Conservation (phyloP, 2,329 filamentous ascomycete species). For the Calonectria leucothoes region DNA sequence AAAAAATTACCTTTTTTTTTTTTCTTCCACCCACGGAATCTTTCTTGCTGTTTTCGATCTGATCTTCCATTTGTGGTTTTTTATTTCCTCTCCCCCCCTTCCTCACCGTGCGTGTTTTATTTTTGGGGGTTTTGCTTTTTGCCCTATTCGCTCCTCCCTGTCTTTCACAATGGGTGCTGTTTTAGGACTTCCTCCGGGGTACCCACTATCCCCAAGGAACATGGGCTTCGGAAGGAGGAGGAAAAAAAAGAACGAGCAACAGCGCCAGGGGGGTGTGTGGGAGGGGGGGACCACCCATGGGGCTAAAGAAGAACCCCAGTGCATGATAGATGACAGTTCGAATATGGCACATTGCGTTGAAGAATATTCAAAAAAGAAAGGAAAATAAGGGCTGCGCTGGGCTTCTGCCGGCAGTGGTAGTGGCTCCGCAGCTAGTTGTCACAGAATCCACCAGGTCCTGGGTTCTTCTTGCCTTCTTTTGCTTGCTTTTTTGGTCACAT, state of each 20-base stretch:
- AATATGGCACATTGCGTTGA: background rate
- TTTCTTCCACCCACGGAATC: background rate
- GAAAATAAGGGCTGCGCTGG: background rate
- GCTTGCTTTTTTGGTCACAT: slow-evolving; percentile 1
- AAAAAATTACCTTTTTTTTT: background rate
- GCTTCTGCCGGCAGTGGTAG: background rate
- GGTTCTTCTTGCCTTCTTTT: background rate
- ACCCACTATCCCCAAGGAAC: slow-evolving; percentile 8
- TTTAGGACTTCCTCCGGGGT: background rate
- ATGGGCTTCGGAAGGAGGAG: slow-evolving; percentile 9
- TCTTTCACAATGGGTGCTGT: background rate
- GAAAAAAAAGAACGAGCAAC: background rate
- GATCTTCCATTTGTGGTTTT: background rate
- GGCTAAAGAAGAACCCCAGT: background rate
- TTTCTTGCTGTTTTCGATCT: no score
- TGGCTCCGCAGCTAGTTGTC: background rate
- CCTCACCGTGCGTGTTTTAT: background rate
- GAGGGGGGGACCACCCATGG: background rate
- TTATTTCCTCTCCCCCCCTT: background rate
- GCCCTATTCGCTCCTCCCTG: background rate
- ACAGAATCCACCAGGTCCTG: background rate
- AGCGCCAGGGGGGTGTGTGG: background rate
- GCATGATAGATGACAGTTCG: slow-evolving; percentile 7
- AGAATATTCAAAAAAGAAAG: background rate
- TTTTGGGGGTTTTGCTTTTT: background rate